Evolutionary conservation across 2,329 filamentous ascomycete genomes (phyloP), one percentile per base, ranked within the genome.

Genomic region (Penicillium sp.): DNA sequence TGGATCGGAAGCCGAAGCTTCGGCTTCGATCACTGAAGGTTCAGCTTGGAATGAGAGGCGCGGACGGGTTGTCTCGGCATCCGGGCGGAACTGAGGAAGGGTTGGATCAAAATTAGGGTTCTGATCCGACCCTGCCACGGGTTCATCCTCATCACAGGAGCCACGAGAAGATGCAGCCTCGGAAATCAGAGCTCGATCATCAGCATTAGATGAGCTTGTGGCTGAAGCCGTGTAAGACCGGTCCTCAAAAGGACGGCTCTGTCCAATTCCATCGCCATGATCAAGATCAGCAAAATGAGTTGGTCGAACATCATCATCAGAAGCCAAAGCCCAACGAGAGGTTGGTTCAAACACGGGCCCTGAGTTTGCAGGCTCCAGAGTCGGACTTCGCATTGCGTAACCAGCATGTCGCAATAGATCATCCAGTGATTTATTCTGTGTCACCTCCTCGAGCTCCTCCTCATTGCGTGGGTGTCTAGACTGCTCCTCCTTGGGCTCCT

Each of bases 31-130:
- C 15, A 50, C 38, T 10, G 29, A 23, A 15, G 53, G 44, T 15
- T 48, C 46, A 9, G 55, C 49, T 10, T 25, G 47, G 39, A 54
- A 51, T 10, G 49, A 53, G 32, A 55, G 44, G 12, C 39, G 29
- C 66, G 67, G 69, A 50, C 53, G 53, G 51, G 38, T 18, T 32
- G 56, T 51, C n/a, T 63, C 58, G 37, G 66, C 64, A 50, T 75
- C 66, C 4, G 74, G 75, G 39, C 74, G 71, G 56, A 73, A 66
- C 43, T 77, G 75, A 18, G 75, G 74, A 4, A 77, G 66, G 6
- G 73, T 76, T 24, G 75, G 72, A 52, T 77, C 73, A 44, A 62
- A 61, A 28, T 58, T 46, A 4, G 29, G 42, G 6, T 42, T 18
- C 35, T 41, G 28, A 0, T 55, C 42, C 38, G 46, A 24, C 5